Evolutionary conservation across 768 basidiomycete genomes (phyloP).

Genomic region (Mycena filopes): DNA sequence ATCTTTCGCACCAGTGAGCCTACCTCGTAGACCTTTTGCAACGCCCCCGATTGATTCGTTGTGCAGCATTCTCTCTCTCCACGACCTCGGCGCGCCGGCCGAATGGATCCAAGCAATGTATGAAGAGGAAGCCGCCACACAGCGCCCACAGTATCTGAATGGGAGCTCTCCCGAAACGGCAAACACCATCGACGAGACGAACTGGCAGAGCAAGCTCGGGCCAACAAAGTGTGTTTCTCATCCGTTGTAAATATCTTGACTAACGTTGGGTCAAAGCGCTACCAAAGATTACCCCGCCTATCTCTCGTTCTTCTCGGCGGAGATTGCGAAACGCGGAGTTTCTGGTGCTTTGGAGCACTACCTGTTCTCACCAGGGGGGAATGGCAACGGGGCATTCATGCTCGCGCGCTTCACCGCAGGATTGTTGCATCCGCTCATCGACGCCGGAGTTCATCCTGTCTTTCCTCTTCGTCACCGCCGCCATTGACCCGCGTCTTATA

Average conservation of each 20-base stretch:
- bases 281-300: conserved; percentile 20
- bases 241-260: too few relatives aligned
- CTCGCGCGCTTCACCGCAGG: conserved; percentile 20
- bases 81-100: conserved; percentile 13
- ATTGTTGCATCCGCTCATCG: background rate
- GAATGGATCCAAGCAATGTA: conserved; percentile 11
- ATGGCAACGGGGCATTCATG: conserved; percentile 47
- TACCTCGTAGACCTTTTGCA: background rate
- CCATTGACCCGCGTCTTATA: background rate
- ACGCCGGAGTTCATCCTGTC: background rate
- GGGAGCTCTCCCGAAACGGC: background rate
- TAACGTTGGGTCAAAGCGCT: too few relatives aligned
- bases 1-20: conserved; percentile 18
- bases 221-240: background rate
- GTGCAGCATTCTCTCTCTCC: conserved; percentile 1
- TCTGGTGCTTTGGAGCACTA: conserved; percentile 57
- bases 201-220: background rate
- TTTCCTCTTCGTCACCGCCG: background rate
- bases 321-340: conserved; percentile 50
- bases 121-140: conserved; percentile 7
- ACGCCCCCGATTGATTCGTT: background rate
- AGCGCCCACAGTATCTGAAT: background rate
- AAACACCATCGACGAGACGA: background rate
- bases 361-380: conserved; percentile 52
- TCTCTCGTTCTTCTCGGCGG: conserved; percentile 51